phyloP scores from a whole-genome alignment of 352 stramenopile species.

The Globisporangium radiosum region DNA sequence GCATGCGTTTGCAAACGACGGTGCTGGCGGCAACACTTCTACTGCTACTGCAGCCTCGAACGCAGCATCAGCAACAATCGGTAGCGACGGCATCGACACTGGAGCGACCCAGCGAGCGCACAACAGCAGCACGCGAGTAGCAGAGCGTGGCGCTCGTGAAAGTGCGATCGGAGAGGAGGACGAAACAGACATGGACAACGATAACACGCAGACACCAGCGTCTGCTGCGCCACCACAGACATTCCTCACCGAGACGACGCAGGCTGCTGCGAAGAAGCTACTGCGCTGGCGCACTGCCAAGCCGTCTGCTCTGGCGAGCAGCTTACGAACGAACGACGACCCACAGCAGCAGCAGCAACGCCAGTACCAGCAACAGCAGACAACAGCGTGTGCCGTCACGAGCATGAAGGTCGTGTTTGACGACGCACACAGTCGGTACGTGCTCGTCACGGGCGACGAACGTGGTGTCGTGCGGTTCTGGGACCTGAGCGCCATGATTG shows the following conservation, averaged over 20 bases:
- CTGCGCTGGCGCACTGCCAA: slow-evolving; percentile 12
- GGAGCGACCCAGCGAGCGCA: background rate
- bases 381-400: slow-evolving; percentile 24
- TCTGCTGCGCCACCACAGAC: slow-evolving; percentile 2
- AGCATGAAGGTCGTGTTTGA: slow-evolving; percentile 54
- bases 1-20: slow-evolving; percentile 43
- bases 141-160: no score
- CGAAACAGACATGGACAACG: slow-evolving; percentile 9
- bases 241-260: slow-evolving; percentile 27
- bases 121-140: no score
- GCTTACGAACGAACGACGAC: background rate
- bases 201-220: background rate
- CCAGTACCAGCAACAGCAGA: background rate
- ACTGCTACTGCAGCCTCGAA: no score
- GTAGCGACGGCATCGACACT: background rate
- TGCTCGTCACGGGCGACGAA: slow-evolving; percentile 62
- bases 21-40: background rate
- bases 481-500: slow-evolving; percentile 43
- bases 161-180: background rate
- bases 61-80: no score
- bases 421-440: slow-evolving; percentile 27
- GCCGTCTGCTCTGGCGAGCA: background rate
- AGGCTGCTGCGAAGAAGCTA: slow-evolving; percentile 32
- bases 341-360: background rate
- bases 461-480: slow-evolving; percentile 38